Conservation (phyloP, 1,139 yeast genomes). For the Yamadazyma dushanensis region DNA sequence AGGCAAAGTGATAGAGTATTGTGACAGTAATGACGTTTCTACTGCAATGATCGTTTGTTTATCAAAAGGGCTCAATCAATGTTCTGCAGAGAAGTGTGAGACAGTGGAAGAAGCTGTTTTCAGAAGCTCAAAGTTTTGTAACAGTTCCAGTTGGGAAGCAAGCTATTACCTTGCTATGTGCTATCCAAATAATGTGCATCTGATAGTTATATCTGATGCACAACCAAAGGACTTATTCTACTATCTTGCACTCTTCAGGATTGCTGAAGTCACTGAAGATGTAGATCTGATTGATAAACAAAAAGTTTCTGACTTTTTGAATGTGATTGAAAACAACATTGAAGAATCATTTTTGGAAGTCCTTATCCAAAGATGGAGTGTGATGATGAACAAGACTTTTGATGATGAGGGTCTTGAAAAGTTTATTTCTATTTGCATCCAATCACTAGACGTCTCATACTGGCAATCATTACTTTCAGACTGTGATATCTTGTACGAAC, state of each 20-base stretch:
- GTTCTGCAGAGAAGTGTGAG: constrained; percentile 22
- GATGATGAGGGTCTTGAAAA: constrained; percentile 15
- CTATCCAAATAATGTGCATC: constrained; percentile 6
- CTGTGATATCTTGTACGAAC: constrained; percentile 45
- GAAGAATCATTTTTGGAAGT: background rate
- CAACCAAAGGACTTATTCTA: constrained; percentile 1
- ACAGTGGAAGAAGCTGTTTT: constrained; percentile 13
- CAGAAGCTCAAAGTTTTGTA: constrained; percentile 1
- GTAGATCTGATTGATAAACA: background rate
- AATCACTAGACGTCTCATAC: background rate
- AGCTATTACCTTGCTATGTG: constrained; percentile 11
- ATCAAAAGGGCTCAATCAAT: constrained; percentile 37
- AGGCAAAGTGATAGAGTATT: constrained; percentile 12
- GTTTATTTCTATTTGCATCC: background rate
- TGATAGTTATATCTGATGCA: background rate
- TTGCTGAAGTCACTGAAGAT: constrained; percentile 7
- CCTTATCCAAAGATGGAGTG: constrained; percentile 50
- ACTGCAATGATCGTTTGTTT: constrained; percentile 35
- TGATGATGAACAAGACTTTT: constrained; percentile 43
- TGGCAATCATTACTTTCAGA: constrained; percentile 18
- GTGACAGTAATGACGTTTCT: constrained; percentile 10
- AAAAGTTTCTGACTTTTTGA: constrained; percentile 23
- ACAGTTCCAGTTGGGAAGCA: constrained; percentile 10
- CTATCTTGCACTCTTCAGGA: constrained; percentile 9
- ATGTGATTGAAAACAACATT: constrained; percentile 15